phyloP scores from a whole-genome alignment of 768 basidiomycete species.

The Tricholomella constricta region DNA sequence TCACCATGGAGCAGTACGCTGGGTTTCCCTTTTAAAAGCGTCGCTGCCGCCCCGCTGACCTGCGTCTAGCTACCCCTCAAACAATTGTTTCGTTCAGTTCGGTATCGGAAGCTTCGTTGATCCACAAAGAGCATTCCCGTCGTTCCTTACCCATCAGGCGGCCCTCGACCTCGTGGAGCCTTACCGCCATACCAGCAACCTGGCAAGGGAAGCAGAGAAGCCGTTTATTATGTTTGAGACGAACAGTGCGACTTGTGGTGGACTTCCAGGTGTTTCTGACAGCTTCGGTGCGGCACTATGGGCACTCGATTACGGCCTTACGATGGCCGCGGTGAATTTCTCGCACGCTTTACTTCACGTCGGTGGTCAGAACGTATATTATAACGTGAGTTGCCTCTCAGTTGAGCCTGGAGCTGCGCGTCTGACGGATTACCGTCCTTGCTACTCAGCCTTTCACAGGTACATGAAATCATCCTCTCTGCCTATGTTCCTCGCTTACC shows the following conservation, averaged over 20 bases:
- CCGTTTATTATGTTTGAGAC: conserved; percentile 72
- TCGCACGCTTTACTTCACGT: conserved; percentile 57
- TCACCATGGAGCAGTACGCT: conserved; percentile 59
- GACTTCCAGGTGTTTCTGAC: conserved; percentile 64
- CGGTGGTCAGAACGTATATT: conserved; percentile 68
- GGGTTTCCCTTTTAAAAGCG: background rate
- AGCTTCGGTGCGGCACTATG: conserved; percentile 68
- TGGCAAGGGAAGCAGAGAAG: conserved; percentile 45
- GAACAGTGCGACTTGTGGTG: conserved; percentile 69
- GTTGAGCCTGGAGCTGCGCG: conserved; percentile 23
- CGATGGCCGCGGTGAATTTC: conserved; percentile 62
- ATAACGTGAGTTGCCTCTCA: conserved; percentile 51
- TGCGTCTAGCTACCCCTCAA: conserved; percentile 48
- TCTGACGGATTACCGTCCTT: conserved; percentile 38
- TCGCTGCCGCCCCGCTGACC: background rate
- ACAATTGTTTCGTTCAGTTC: conserved; percentile 62
- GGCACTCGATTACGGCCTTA: conserved; percentile 63
- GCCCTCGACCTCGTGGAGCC: conserved; percentile 46
- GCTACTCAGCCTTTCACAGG: conserved; percentile 61
- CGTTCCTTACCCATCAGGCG: conserved; percentile 62
- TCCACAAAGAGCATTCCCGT: conserved; percentile 51
- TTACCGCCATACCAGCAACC: conserved; percentile 52
- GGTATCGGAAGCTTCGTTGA: conserved; percentile 40
- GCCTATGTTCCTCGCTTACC: background rate
- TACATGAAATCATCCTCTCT: conserved; percentile 29